Conservation (phyloP, 371 early-diverging fungal genomes). For the Nematocida sp. region DNA sequence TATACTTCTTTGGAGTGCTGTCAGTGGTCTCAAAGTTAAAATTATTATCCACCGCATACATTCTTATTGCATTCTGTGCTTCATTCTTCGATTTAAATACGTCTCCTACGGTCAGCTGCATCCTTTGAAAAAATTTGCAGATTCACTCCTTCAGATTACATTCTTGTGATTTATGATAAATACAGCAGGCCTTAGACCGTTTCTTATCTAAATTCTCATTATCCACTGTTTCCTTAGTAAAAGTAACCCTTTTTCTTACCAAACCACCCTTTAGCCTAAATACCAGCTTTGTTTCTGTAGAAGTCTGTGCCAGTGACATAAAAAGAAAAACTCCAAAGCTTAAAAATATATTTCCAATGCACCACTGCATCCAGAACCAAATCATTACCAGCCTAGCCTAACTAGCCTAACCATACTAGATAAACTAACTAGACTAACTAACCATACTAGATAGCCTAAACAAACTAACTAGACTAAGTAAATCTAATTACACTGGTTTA, state of each 20-base stretch:
- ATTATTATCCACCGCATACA: slow-evolving; percentile 53
- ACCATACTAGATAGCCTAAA: too few relatives aligned
- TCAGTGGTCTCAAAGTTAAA: slow-evolving; percentile 54
- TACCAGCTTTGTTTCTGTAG: neutral
- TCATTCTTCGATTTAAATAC: slow-evolving; percentile 61
- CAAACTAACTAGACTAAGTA: too few relatives aligned
- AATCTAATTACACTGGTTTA: too few relatives aligned
- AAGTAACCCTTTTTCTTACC: slow-evolving; percentile 57
- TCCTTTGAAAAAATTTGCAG: slow-evolving; percentile 53
- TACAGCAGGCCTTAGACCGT: slow-evolving; percentile 64
- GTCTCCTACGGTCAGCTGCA: slow-evolving; percentile 57
- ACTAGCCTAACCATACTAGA: too few relatives aligned
- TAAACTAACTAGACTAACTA: too few relatives aligned
- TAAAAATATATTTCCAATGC: too few relatives aligned
- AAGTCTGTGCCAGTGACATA: neutral
- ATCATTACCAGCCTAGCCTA: too few relatives aligned
- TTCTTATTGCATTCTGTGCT: slow-evolving; percentile 54
- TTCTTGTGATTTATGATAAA: slow-evolving; percentile 53
- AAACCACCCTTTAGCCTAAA: slow-evolving; percentile 27
- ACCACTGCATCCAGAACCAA: too few relatives aligned
- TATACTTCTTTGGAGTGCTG: slow-evolving; percentile 52
- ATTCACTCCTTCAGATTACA: slow-evolving; percentile 54
- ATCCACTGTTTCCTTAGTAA: slow-evolving; percentile 62
- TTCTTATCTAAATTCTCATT: slow-evolving; percentile 62
- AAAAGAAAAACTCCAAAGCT: slow-evolving; percentile 39